Percentiles rank a stretch among this genome's conserved stretches.
Conservation (phyloP, 305 asterid genomes). For the Fraxinus greggii region DNA sequence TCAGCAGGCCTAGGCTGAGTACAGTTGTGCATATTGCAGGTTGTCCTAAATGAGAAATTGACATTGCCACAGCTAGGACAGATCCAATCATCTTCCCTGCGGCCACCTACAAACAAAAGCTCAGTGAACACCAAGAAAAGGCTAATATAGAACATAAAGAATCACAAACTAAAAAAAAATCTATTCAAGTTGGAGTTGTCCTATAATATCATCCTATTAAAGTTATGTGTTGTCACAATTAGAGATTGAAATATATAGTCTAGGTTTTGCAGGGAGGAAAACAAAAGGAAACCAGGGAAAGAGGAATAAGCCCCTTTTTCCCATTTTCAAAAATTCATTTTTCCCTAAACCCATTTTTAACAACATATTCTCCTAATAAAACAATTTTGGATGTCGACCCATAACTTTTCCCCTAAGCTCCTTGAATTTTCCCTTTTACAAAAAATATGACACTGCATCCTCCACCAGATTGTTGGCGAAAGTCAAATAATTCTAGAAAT, state of each 20-base stretch:
- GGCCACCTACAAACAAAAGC: slow-evolving; percentile 56
- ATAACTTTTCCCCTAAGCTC: neutral
- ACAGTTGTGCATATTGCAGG: slow-evolving; percentile 94
- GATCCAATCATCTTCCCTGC: slow-evolving; percentile 98
- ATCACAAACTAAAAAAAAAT: neutral
- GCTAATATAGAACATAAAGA: neutral
- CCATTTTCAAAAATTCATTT: neutral
- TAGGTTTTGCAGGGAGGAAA: neutral
- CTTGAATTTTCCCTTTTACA: neutral
- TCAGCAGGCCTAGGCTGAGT: slow-evolving; percentile 94
- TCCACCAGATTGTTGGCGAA: neutral
- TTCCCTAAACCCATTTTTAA: neutral
- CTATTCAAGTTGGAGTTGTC: neutral
- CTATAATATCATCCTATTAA: neutral
- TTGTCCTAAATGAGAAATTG: slow-evolving; percentile 89
- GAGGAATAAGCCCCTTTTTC: neutral
- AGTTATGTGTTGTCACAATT: neutral
- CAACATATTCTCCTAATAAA: neutral
- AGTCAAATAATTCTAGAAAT: neutral
- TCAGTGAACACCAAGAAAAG: slow-evolving; percentile 14
- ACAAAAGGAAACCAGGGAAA: neutral
- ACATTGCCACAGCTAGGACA: slow-evolving; percentile 93
- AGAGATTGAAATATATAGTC: neutral
- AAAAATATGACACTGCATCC: neutral
- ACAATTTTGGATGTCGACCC: neutral